Base-by-base conservation (phyloP, 768 basidiomycete genomes). In the Suillus ampliporus region DNA sequence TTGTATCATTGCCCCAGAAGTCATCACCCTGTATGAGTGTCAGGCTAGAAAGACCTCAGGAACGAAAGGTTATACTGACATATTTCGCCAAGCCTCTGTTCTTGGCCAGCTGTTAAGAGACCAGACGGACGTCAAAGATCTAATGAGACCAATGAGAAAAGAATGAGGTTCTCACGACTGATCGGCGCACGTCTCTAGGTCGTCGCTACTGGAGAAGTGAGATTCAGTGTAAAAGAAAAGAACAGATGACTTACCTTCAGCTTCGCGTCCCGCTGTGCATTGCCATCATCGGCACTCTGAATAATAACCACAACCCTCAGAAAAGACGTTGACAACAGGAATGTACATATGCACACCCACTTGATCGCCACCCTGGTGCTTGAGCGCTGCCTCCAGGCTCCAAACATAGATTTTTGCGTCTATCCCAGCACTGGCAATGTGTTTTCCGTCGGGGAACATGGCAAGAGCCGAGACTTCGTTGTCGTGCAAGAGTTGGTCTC, bases 391-490 rank as follows among this genome's bases (percentile, higher is more conserved):
- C 75, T 86, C 86, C 9, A 81, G 84, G 67, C 94, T 87, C 95
- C 95, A 97, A 0, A 94, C 83, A 5, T 90, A 88, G 1, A 96
- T 76, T 41, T 83, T 79, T 63, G 86, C 82, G 72, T 97, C 95
- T 70, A 84, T 84, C 0, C 95, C 94, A 14, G 87, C 94, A 68
- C 90, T 94, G 3, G 89, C 92, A 7, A 97, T 81, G 58, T 87
- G 86, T 68, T 83, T 88, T 15, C 91, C 94, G 76, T 97, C 94
- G 3, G 83, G 81, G 66, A 90, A 94, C 41, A 95, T 69, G 5
- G 94, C 91, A 4, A 96, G 80, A 9, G 85, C 82, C 38, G 91
- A 80, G 0, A 97, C 84, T 75, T 93, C 90, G 68, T 92, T 92
- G 11, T 83, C 87, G 72, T 97, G 95, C 0, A 94, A 93, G 61